Evolutionary conservation across 345 rosid genomes (phyloP).

Genomic region (Litchi chinensis): DNA sequence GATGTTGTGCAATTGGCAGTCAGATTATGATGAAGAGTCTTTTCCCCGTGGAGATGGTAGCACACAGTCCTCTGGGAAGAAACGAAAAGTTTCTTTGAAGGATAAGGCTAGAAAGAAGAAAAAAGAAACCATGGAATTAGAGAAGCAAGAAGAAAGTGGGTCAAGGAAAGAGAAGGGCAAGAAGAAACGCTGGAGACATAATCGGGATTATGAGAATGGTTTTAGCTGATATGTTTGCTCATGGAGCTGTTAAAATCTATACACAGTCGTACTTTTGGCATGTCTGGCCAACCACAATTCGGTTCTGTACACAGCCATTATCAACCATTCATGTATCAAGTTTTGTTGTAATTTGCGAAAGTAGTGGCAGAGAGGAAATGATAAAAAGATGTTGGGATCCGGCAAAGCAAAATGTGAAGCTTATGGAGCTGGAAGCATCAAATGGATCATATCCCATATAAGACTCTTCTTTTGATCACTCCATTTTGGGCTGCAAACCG

Average conservation of each 20-base stretch:
- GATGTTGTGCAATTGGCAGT: slow-evolving; percentile 73
- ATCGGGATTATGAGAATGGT: slow-evolving; percentile 18
- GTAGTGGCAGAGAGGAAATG: background rate
- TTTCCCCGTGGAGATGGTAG: slow-evolving; percentile 64
- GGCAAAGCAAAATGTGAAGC: background rate
- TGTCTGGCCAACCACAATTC: background rate
- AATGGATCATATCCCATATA: background rate
- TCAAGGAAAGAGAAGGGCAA: slow-evolving; percentile 38
- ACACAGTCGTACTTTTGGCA: background rate
- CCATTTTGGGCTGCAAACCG: too few species aligned
- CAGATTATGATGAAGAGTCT: slow-evolving; percentile 63
- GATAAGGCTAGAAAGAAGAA: slow-evolving; percentile 45
- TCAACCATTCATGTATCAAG: background rate
- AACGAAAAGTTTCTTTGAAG: slow-evolving; percentile 51
- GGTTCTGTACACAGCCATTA: background rate
- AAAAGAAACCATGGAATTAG: slow-evolving; percentile 20
- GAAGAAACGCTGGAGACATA: slow-evolving; percentile 34
- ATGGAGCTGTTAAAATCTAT: slow-evolving; percentile 10
- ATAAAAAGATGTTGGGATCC: background rate
- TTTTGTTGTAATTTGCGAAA: background rate
- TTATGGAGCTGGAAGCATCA: background rate
- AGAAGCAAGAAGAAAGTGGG: slow-evolving; percentile 27
- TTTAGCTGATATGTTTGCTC: slow-evolving; percentile 19
- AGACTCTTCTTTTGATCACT: background rate
- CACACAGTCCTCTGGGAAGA: slow-evolving; percentile 52